These are phyloP conservation scores for Colletotrichum sp. DNA, from an alignment of 2,329 filamentous ascomycete species.

Conservation along the genomic window DNA sequence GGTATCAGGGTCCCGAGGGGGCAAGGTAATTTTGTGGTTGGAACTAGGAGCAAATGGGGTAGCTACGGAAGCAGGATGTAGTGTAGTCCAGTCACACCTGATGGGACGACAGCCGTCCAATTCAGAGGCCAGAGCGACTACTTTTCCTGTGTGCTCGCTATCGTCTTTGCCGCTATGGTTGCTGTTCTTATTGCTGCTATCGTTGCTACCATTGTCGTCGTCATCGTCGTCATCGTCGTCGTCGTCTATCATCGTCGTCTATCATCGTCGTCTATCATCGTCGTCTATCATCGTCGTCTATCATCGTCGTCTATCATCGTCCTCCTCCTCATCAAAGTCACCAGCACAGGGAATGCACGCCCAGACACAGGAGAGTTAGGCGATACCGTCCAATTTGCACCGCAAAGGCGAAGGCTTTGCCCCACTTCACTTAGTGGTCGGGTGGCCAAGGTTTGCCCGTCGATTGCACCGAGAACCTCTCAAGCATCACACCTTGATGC, in stretches of 20 bases:
- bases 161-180: not conserved
- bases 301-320: too few species aligned
- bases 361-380: too few species aligned
- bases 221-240: too few species aligned
- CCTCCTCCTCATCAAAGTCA: too few species aligned
- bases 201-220: not conserved
- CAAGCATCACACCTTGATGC: not conserved
- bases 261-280: too few species aligned
- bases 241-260: too few species aligned
- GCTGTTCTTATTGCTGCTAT: too few species aligned
- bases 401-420: not conserved
- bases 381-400: not conserved
- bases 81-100: not conserved
- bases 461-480: not conserved
- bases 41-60: not conserved
- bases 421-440: not conserved
- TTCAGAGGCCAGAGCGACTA: not conserved
- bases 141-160: not conserved
- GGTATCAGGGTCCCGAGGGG: too few species aligned
- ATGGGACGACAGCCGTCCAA: not conserved
- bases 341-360: too few species aligned
- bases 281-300: too few species aligned
- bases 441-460: not conserved
- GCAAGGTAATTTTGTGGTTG: not conserved
- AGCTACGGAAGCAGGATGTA: too few species aligned